Evolutionary conservation across 768 basidiomycete genomes (phyloP).

Genomic region (Panaeolus cyanescens): DNA sequence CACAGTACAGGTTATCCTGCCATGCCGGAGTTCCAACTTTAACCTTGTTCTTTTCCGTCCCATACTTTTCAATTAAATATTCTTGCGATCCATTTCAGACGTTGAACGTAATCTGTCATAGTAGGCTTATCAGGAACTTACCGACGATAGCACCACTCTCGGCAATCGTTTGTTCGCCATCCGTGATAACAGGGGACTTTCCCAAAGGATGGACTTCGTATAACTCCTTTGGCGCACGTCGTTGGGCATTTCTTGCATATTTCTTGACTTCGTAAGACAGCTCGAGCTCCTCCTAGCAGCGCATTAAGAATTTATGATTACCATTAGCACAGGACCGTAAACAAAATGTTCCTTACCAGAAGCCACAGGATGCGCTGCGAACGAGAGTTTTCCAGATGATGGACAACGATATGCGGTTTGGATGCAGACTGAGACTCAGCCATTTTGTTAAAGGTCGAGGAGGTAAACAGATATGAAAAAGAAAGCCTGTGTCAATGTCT

Average conservation of each 20-base stretch:
- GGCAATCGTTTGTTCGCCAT: constrained; percentile 41
- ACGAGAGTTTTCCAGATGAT: constrained; percentile 49
- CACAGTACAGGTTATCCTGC: constrained; percentile 39
- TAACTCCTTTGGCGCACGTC: constrained; percentile 39
- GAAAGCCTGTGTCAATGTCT: too few relatives aligned
- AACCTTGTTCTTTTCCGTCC: constrained; percentile 29
- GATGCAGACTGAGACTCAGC: background rate
- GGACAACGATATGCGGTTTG: constrained; percentile 24
- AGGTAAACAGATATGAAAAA: background rate
- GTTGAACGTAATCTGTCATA: background rate
- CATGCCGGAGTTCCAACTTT: constrained; percentile 11
- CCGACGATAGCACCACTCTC: constrained; percentile 45
- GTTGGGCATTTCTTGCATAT: constrained; percentile 32
- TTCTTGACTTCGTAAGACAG: constrained; percentile 44
- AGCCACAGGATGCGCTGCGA: constrained; percentile 54
- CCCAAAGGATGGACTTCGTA: constrained; percentile 43
- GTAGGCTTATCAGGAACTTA: constrained; percentile 10
- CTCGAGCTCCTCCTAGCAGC: constrained; percentile 52
- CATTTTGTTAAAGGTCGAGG: background rate
- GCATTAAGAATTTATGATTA: background rate
- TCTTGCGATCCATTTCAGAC: constrained; percentile 22
- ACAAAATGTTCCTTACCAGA: constrained; percentile 18
- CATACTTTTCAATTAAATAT: constrained; percentile 43
- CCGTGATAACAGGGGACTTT: constrained; percentile 48
- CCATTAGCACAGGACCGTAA: background rate